phyloP scores from a whole-genome alignment of 1,284 basidiomycete genomes.

The Heterobasidion occidentale region DNA sequence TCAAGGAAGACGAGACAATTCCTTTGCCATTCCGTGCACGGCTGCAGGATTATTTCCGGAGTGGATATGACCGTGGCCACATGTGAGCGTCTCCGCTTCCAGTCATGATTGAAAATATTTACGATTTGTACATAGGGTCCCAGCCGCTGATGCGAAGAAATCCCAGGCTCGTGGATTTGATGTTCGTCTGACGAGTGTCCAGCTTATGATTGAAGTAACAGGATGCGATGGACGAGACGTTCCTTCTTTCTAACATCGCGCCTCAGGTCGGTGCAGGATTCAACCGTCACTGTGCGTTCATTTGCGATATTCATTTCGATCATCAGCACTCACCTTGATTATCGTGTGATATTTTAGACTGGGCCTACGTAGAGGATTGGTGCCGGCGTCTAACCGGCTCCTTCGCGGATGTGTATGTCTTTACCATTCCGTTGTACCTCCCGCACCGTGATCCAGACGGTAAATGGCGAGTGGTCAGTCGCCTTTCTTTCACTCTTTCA shows the following conservation, averaged over 20 bases:
- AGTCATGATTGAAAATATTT: not conserved
- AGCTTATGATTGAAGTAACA: conserved; percentile 22
- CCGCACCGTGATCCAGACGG: conserved; percentile 81
- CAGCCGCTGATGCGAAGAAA: conserved; percentile 95
- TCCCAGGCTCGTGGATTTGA: conserved; percentile 45
- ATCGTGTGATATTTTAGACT: conserved; percentile 45
- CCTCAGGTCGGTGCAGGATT: conserved; percentile 98
- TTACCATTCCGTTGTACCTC: conserved; percentile 96
- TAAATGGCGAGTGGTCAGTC: conserved; percentile 87
- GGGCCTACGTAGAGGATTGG: conserved; percentile 97
- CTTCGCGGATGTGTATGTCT: conserved; percentile 94
- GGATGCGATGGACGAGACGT: conserved; percentile 96
- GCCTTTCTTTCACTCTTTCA: not conserved
- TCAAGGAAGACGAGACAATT: conserved; percentile 78
- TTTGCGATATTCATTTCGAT: no score
- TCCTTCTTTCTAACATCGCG: conserved; percentile 92
- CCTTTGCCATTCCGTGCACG: conserved; percentile 80
- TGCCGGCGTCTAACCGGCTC: conserved; percentile 80
- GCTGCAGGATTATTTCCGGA: conserved; percentile 86
- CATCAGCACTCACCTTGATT: no score
- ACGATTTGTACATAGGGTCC: conserved; percentile 52
- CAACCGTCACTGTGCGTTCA: conserved; percentile 85
- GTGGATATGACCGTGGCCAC: conserved; percentile 95
- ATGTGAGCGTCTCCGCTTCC: conserved; percentile 45
- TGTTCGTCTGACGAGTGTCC: not conserved